phyloP scores from a whole-genome alignment of 495 filamentous ascomycete species.

The Penicillium arizonense region DNA sequence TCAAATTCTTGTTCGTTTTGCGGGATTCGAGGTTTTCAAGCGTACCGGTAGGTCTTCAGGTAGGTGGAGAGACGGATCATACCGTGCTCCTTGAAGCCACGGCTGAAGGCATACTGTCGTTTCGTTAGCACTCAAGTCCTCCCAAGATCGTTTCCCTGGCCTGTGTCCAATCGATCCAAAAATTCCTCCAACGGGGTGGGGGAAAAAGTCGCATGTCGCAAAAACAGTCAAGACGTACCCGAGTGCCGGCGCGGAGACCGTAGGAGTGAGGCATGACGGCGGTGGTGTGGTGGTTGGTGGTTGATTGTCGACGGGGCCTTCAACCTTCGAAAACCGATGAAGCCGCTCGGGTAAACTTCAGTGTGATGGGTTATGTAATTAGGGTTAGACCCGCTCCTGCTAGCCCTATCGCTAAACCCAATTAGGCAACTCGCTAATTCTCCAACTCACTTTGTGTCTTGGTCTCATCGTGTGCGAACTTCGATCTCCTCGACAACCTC shows the following conservation, averaged over 20 bases:
- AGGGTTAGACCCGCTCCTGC: background rate
- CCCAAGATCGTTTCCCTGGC: background rate
- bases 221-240: conserved; percentile 51
- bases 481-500: conserved; percentile 8
- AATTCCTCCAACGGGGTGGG: background rate
- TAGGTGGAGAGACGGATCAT: conserved; percentile 88
- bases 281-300: conserved; percentile 47
- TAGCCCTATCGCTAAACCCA: no score
- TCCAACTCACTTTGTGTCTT: conserved; percentile 6
- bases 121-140: conserved; percentile 29
- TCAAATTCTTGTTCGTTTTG: conserved; percentile 25
- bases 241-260: conserved; percentile 92
- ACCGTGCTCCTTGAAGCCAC: conserved; percentile 91
- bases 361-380: conserved; percentile 10
- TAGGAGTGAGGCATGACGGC: conserved; percentile 90
- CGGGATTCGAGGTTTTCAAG: conserved; percentile 12
- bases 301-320: conserved; percentile 41
- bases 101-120: conserved; percentile 81
- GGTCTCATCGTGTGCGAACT: background rate
- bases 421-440: no score
- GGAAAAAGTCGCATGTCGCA: conserved; percentile 4
- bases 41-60: conserved; percentile 85
- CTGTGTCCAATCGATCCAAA: conserved; percentile 5
- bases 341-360: conserved; percentile 1
- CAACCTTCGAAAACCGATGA: conserved; percentile 10